These are phyloP conservation scores for Epichloe sibirici DNA, from an alignment of 2,329 filamentous ascomycete genomes.

Conservation along the genomic window DNA sequence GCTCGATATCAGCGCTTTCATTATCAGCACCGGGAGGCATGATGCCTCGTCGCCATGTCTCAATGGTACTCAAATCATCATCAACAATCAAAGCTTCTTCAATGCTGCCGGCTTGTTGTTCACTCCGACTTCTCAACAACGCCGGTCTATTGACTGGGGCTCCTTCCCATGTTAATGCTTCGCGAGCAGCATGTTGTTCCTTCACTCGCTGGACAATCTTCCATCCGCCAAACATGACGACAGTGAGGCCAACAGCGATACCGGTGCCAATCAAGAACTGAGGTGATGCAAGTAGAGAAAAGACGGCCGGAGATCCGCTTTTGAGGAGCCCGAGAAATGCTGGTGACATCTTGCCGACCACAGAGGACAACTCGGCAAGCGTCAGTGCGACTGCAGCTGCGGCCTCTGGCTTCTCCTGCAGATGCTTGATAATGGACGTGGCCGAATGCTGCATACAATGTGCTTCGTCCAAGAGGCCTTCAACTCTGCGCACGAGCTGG, in stretches of 20 bases:
- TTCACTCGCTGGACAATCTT: slow-evolving; percentile 88
- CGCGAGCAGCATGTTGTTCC: slow-evolving; percentile 23
- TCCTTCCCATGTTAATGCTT: slow-evolving; percentile 17
- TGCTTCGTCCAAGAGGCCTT: slow-evolving; percentile 70
- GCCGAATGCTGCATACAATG: slow-evolving; percentile 82
- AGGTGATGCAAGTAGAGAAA: slow-evolving; percentile 74
- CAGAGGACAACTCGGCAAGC: slow-evolving; percentile 75
- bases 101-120: slow-evolving; percentile 22
- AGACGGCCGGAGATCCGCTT: slow-evolving; percentile 70
- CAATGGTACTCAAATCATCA: slow-evolving; percentile 46
- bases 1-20: slow-evolving; percentile 39
- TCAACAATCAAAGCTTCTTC: slow-evolving; percentile 47
- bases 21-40: slow-evolving; percentile 29
- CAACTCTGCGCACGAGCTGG: slow-evolving; percentile 59
- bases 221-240: slow-evolving; percentile 91
- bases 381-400: slow-evolving; percentile 90
- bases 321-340: slow-evolving; percentile 66
- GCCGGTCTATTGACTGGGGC: slow-evolving; percentile 14
- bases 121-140: slow-evolving; percentile 16
- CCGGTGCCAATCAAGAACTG: slow-evolving; percentile 92
- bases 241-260: slow-evolving; percentile 80
- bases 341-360: slow-evolving; percentile 76
- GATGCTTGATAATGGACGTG: slow-evolving; percentile 65
- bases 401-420: slow-evolving; percentile 63
- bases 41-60: slow-evolving; percentile 47